Evolutionary conservation across 2,329 filamentous ascomycete genomes (phyloP).

Genomic region (Diaporthe sp.): DNA sequence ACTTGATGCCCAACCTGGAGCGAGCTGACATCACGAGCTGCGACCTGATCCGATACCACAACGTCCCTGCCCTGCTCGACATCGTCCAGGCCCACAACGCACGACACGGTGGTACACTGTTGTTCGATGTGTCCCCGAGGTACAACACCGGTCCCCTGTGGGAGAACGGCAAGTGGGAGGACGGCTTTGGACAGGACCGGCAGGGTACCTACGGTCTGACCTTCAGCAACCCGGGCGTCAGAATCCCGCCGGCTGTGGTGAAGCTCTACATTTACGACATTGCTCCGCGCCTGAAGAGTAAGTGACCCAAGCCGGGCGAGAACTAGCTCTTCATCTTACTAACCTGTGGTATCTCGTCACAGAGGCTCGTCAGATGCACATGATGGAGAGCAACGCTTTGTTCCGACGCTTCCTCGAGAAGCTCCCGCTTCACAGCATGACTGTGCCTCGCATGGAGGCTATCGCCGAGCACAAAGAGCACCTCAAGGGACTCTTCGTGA

Average conservation of each 20-base stretch:
- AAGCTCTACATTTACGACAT: constrained; percentile 26
- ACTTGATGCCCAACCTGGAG: constrained; percentile 27
- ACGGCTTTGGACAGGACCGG: not conserved
- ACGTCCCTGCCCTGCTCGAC: constrained; percentile 19
- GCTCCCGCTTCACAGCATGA: constrained; percentile 15
- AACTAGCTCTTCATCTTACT: not conserved
- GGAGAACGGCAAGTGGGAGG: not conserved
- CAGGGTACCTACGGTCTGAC: constrained; percentile 33
- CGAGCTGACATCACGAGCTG: constrained; percentile 26
- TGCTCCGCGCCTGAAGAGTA: constrained; percentile 26
- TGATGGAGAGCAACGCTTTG: constrained; percentile 20
- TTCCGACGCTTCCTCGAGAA: constrained; percentile 28
- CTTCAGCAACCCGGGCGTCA: constrained; percentile 18
- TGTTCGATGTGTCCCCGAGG: constrained; percentile 23
- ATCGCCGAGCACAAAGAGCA: constrained; percentile 8
- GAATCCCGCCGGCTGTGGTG: constrained; percentile 23
- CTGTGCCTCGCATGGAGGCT: constrained; percentile 9
- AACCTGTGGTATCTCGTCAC: not conserved
- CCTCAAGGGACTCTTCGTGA: constrained; percentile 2
- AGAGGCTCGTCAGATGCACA: constrained; percentile 29
- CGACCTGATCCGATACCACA: constrained; percentile 21
- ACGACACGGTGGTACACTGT: not conserved
- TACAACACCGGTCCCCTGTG: constrained; percentile 17
- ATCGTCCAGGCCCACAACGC: constrained; percentile 6
- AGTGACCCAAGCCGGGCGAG: not conserved